A percentile compares a stretch with the other conserved stretches of the same genome.
phyloP scores from a whole-genome alignment of 2,329 filamentous ascomycete genomes.

The Fusarium ramigenum region DNA sequence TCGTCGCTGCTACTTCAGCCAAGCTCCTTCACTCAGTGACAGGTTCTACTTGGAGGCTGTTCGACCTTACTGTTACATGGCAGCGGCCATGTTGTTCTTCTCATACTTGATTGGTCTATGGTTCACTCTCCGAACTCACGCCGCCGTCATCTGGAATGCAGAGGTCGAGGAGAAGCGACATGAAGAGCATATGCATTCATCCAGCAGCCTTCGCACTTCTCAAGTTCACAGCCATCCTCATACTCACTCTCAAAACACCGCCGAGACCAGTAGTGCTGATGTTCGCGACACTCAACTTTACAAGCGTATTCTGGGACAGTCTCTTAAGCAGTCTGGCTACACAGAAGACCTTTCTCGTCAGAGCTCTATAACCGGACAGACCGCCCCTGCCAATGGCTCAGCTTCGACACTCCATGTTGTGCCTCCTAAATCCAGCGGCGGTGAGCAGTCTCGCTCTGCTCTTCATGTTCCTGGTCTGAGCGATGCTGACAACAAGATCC shows the following conservation, averaged over 20 bases:
- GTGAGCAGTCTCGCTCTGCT: conserved; percentile 52
- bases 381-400: conserved; percentile 53
- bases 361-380: conserved; percentile 49
- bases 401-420: conserved; percentile 74
- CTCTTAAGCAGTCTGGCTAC: conserved; percentile 83
- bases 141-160: conserved; percentile 94
- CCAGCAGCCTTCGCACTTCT: conserved; percentile 46
- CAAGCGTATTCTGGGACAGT: conserved; percentile 92
- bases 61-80: conserved; percentile 91
- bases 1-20: conserved; percentile 92
- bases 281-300: conserved; percentile 91
- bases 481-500: conserved; percentile 80
- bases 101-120: conserved; percentile 94
- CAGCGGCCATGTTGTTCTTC: conserved; percentile 84
- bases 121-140: conserved; percentile 95
- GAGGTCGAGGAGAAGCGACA: conserved; percentile 81
- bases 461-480: conserved; percentile 75
- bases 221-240: conserved; percentile 47
- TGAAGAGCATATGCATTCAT: conserved; percentile 58
- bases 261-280: conserved; percentile 66
- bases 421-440: conserved; percentile 69
- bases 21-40: conserved; percentile 84
- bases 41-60: conserved; percentile 91
- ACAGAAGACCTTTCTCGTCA: conserved; percentile 57
- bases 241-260: conserved; percentile 50